Base-by-base conservation (phyloP, 768 basidiomycete genomes). In the Leccinum longicurvipes region DNA sequence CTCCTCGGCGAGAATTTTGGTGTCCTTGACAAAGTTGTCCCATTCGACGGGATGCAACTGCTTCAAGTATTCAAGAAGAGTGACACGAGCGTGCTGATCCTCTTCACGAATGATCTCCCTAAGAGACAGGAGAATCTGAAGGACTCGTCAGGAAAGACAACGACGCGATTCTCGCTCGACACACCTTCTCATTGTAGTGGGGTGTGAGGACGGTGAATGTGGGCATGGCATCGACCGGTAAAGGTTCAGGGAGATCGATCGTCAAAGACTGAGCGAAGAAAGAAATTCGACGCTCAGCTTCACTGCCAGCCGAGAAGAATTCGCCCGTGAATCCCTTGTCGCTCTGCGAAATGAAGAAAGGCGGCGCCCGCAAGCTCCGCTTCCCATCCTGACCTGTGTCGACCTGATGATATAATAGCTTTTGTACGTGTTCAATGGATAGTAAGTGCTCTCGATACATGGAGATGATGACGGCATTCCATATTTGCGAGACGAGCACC, bases 1-100 rank as follows among this genome's bases (percentile, higher is more conserved):
- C 69, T 99, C 97, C 70, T 98, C 94, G 1, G 97, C 95, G 34
- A 99, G 81, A 63, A 99, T 99, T 79, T 94, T 98, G 67, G 97
- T 99, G 70, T 99, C 97, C 78, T 93, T 94, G 64, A 99, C 97
- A 60, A 99, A 98, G 73, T 99, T 98, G 74, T 96, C 93, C 97
- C 97, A 99, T 71, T 99, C 97, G 64, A 98, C 79, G 4, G 94
- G 91, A 69, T 99, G 97, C 36, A 99, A 83, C 69, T 98, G 97
- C 74, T 99, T 99, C 64, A 99, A 80, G 76, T 98, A 99, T 73
- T 98, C 97, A 41, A 99, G 79, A 27, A 98, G 85, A 24, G 97
- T 98, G 56, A 99, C 97, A 34, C 96, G 91, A 27, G 93, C 92
- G 72, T 94, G 89, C 73, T 96, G 91, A 72, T 98, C 94, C 69